A percentile compares a stretch with the other conserved stretches of the same genome.
Evolutionary conservation across 2,329 filamentous ascomycete species (phyloP).

Genomic region (Chalaropsis thielavioides): DNA sequence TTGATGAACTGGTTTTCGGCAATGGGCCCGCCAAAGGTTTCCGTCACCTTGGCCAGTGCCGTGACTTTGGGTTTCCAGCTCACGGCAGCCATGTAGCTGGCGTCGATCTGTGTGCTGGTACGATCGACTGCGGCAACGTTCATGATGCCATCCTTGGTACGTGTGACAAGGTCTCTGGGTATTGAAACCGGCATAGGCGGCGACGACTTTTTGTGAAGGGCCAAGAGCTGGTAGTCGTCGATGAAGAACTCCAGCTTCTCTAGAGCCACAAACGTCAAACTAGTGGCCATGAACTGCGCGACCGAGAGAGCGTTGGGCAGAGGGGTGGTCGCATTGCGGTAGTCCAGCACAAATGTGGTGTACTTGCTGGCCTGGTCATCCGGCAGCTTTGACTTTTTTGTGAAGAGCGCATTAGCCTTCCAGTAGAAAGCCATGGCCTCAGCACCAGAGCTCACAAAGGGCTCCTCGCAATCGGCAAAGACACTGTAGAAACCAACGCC

Average conservation of each 20-base stretch:
- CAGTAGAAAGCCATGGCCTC: conserved; percentile 98
- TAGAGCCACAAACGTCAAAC: conserved; percentile 85
- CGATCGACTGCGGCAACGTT: conserved; percentile 65
- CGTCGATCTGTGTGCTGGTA: conserved; percentile 84
- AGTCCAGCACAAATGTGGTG: conserved; percentile 90
- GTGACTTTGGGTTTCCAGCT: conserved; percentile 57
- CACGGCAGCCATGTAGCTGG: conserved; percentile 72
- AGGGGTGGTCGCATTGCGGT: conserved; percentile 75
- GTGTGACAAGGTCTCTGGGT: conserved; percentile 64
- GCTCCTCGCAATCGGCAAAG: conserved; percentile 94
- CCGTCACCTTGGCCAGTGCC: conserved; percentile 29
- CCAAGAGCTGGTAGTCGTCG: conserved; percentile 70
- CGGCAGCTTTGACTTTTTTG: conserved; percentile 64
- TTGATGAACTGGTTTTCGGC: conserved; percentile 49
- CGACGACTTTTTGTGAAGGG: conserved; percentile 71
- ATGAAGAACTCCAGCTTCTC: conserved; percentile 80
- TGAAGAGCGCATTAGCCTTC: conserved; percentile 97
- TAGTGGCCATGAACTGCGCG: conserved; percentile 84
- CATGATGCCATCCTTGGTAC: conserved; percentile 80
- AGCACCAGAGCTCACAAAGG: conserved; percentile 83
- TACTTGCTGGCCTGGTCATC: conserved; percentile 50
- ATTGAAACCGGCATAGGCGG: conserved; percentile 58
- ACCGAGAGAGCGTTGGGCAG: conserved; percentile 75
- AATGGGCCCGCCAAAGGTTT: conserved; percentile 35
- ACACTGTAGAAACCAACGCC: conserved; percentile 98